Evolutionary conservation across 257 asterid genomes (phyloP), one percentile per base, ranked within the genome.

Genomic region (Ballota nigra): DNA sequence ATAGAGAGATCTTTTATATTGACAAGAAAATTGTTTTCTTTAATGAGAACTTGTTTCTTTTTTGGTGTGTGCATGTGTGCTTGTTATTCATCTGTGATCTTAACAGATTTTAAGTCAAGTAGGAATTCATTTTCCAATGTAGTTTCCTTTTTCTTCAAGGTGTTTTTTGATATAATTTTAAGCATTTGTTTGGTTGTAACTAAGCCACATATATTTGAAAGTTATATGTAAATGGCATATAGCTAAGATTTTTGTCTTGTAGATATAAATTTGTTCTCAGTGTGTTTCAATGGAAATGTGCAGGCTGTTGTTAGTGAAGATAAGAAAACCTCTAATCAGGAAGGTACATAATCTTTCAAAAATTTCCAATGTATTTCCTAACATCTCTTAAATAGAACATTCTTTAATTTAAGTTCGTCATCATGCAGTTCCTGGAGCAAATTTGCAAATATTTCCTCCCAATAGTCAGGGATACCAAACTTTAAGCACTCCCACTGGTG

Each of bases 231-330:
- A 75, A 26, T 65, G 38, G n/a, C 51, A 34, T 16, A 15, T 29
- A 60, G 63, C 38, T 53, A 23, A 18, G 20, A 6, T 47, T 16
- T 29, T 19, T 26, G 47, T 10, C 40, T 23, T 51, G 15, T 52
- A 69, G 53, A 63, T 12, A 38, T 55, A 29, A 51, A 62, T 66
- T 72, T 52, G 31, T 76, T 74, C 19, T 62, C 63, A n/a, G 28
- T 64, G 22, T 53, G 5, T 60, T 61, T 56, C 19, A 19, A 55
- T 77, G 26, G 73, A 40, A 66, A 31, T 72, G 63, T 71, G 72
- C 91, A 93, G 98, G 96, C 98, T 75, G 98, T 80, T 79, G 81
- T 90, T 76, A 68, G 79, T 60, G 98, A 86, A 73, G 93, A 84
- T 71, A 87, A 83, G 77, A 86, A 78, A 75, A 47, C 80, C 67